Percentiles rank a stretch among this genome's conserved stretches.
Conservation (phyloP, 441 rosid genomes). For the Populus hybrid region DNA sequence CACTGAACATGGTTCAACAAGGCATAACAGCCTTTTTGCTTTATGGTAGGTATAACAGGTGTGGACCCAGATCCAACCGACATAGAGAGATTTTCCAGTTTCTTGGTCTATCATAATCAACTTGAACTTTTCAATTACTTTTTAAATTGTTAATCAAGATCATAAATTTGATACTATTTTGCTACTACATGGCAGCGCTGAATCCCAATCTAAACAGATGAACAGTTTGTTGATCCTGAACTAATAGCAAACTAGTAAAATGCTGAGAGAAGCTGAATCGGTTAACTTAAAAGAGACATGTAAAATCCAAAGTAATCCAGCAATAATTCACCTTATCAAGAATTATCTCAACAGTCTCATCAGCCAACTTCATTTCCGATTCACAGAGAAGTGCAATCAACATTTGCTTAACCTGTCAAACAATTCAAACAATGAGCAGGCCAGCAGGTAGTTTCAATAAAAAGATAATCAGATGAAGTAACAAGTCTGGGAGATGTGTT, state of each 20-base stretch:
- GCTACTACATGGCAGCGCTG: background rate
- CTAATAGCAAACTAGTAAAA: background rate
- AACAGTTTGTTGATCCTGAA: background rate
- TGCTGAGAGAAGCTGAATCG: background rate
- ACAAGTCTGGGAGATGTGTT: background rate
- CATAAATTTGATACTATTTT: background rate
- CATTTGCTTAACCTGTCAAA: constrained; percentile 92
- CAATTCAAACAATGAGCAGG: constrained; percentile 29
- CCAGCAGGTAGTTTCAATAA: constrained; percentile 20
- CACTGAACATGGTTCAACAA: background rate
- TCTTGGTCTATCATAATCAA: background rate
- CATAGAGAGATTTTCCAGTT: background rate
- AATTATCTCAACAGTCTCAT: constrained; percentile 90
- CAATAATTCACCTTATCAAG: constrained; percentile 71
- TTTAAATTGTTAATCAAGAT: background rate
- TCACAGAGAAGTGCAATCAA: constrained; percentile 93
- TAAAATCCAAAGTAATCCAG: background rate
- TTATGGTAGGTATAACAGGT: background rate
- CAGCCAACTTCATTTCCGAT: constrained; percentile 86
- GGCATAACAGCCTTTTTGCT: background rate
- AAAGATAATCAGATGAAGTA: constrained; percentile 21
- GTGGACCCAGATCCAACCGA: background rate
- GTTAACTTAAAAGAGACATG: background rate
- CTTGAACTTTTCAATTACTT: background rate
- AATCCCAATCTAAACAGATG: background rate